Evolutionary conservation across 257 asterid genomes (phyloP), one percentile per base, ranked within the genome.

Genomic region (Sherardia arvensis): DNA sequence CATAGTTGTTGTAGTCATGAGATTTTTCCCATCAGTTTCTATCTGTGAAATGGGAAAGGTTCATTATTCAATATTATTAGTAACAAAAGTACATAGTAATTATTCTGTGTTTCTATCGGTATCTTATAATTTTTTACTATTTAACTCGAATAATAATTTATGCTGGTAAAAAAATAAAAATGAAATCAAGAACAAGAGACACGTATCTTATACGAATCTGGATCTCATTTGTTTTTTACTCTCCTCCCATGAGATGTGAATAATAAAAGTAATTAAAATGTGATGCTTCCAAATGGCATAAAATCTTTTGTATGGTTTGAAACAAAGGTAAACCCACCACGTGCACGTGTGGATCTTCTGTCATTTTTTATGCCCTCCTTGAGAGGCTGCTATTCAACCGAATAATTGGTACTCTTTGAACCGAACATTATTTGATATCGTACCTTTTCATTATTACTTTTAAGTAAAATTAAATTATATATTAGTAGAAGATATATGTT

Each of bases 201-300:
- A 38, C 47, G 47, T n/a, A n/a, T 38, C 18, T 12, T 38, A 38
- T 10, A 38, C 47, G 51, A 43, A 43, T 43, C 7, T 43, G 51
- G 51, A 43, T 15, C 51, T 43, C 51, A n/a, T 43, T 43, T 53
- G 18, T 8, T 29, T 8, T 10, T 20, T n/a, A n/a, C n/a, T 6
- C 34, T 12, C 7, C 36, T 7, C 23, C 30, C 14, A 8, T 11
- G 1, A 8, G 7, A 59, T 32, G 45, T 40, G 32, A 54, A 54
- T n/a, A 10, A n/a, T n/a, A n/a, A n/a, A n/a, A 64, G 71, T 18
- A 53, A 43, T 6, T 43, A 15, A 43, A 27, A 66, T 70, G 21
- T 40, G 70, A 45, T 66, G 79, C 59, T 28, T 61, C 36, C 59
- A 57, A 69, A 29, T 56, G 70, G 54, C 8, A 23, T 10, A 10